These are phyloP conservation scores for Leccinum pachyderme DNA, from an alignment of 1,284 basidiomycete species.

Conservation along the genomic window DNA sequence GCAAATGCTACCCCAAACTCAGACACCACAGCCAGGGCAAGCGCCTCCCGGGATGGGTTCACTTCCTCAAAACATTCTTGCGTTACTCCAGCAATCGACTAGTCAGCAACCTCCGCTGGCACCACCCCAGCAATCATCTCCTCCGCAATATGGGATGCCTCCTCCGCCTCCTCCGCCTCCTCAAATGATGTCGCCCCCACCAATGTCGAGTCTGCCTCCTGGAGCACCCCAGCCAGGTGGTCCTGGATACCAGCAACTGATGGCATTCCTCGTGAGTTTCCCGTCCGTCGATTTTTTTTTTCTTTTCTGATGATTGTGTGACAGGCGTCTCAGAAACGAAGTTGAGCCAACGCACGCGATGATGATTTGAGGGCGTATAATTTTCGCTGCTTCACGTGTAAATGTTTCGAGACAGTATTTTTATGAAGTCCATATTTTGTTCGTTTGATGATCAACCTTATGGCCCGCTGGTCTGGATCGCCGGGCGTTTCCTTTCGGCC, in stretches of 20 bases:
- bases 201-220: constrained; percentile 37
- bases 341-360: constrained; percentile 5
- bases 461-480: neutral
- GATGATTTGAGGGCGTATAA: neutral
- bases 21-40: constrained; percentile 38
- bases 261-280: constrained; percentile 51
- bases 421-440: constrained; percentile 26
- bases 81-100: constrained; percentile 52
- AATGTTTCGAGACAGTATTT: constrained; percentile 22
- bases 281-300: neutral
- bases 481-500: neutral
- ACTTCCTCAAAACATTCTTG: constrained; percentile 63
- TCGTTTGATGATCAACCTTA: neutral
- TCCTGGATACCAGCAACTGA: constrained; percentile 52
- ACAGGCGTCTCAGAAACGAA: constrained; percentile 29
- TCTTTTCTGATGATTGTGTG: neutral
- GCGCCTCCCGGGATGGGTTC: constrained; percentile 37
- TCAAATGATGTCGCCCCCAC: constrained; percentile 39
- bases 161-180: constrained; percentile 34
- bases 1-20: constrained; percentile 36
- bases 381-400: constrained; percentile 10
- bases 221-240: constrained; percentile 36
- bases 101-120: constrained; percentile 34
- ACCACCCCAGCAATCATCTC: constrained; percentile 37
- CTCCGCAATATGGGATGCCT: constrained; percentile 42